Evolutionary conservation across 106 monocot species (phyloP).

Genomic region (Phalaenopsis aphrodite): DNA sequence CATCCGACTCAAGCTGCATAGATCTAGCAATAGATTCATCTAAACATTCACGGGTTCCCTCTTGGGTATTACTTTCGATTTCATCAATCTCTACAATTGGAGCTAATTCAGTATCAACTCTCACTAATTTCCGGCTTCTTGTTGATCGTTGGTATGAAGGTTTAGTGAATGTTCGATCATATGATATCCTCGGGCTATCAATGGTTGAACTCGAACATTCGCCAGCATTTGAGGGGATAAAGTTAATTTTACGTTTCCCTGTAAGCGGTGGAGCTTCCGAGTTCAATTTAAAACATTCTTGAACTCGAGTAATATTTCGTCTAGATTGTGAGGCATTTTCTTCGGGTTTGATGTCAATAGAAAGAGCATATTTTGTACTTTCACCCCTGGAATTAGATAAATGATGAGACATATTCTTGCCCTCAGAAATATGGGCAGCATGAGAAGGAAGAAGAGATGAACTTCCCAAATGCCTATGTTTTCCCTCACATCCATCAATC

Average conservation of each 20-base stretch:
- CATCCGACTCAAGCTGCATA: conserved; percentile 67
- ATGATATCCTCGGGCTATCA: conserved; percentile 8
- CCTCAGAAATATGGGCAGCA: neutral
- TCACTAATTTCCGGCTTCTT: conserved; percentile 12
- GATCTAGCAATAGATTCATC: conserved; percentile 17
- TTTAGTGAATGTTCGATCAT: conserved; percentile 12
- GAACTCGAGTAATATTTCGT: neutral
- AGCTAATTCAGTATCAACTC: neutral
- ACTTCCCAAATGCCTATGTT: conserved; percentile 4
- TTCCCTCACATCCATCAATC: conserved; percentile 19
- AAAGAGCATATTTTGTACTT: neutral
- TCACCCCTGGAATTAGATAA: conserved; percentile 1
- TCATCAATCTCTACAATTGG: conserved; percentile 65
- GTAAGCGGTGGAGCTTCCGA: conserved; percentile 16
- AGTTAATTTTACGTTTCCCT: conserved; percentile 44
- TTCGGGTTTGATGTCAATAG: conserved; percentile 1
- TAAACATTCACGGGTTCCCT: conserved; percentile 3
- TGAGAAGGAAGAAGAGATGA: neutral
- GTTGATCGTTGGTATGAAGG: conserved; percentile 18
- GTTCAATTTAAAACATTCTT: conserved; percentile 3
- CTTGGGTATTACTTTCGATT: conserved; percentile 1
- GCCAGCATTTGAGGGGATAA: conserved; percentile 10
- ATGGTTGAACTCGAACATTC: conserved; percentile 44
- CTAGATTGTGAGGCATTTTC: neutral
- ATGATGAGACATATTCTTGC: conserved; percentile 4